These are phyloP conservation scores for Colletotrichum sp. DNA, from an alignment of 2,329 filamentous ascomycete species.

Conservation along the genomic window DNA sequence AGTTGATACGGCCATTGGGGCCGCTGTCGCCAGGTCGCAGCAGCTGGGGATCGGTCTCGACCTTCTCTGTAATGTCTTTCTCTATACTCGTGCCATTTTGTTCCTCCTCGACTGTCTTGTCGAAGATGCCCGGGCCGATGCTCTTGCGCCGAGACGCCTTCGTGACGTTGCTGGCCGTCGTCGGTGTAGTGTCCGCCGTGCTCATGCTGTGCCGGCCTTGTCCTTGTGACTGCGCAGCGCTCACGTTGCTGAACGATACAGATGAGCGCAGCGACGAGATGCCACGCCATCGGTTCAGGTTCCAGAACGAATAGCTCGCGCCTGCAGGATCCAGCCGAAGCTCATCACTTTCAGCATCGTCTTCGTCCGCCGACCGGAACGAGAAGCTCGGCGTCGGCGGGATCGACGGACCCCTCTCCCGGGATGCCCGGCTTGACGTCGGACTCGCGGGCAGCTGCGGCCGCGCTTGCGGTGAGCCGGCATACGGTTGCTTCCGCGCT, in stretches of 20 bases:
- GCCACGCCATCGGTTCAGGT: conserved; percentile 58
- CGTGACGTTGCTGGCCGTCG: conserved; percentile 3
- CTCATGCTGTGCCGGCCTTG: conserved; percentile 15
- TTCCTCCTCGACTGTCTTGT: conserved; percentile 16
- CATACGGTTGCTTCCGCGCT: conserved; percentile 50
- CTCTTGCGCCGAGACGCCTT: conserved; percentile 29
- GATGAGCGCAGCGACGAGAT: conserved; percentile 31
- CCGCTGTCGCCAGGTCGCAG: conserved; percentile 21
- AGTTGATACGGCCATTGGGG: conserved; percentile 39
- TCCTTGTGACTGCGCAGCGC: neutral
- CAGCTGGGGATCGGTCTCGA: conserved; percentile 9
- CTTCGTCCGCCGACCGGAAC: conserved; percentile 41
- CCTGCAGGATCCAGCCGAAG: conserved; percentile 42
- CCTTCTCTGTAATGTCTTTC: conserved; percentile 2
- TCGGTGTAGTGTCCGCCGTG: conserved; percentile 2
- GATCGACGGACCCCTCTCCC: conserved; percentile 30
- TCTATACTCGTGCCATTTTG: neutral
- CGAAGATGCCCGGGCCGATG: conserved; percentile 22
- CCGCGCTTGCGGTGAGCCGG: conserved; percentile 26
- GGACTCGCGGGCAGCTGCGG: conserved; percentile 41
- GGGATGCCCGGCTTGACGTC: conserved; percentile 33
- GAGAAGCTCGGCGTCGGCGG: conserved; percentile 64
- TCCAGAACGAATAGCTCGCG: conserved; percentile 61
- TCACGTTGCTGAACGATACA: conserved; percentile 8
- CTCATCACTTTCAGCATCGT: conserved; percentile 47